These are phyloP conservation scores for Flaveria ramosissima DNA, from an alignment of 129 eudicot genomes.

Conservation along the genomic window DNA sequence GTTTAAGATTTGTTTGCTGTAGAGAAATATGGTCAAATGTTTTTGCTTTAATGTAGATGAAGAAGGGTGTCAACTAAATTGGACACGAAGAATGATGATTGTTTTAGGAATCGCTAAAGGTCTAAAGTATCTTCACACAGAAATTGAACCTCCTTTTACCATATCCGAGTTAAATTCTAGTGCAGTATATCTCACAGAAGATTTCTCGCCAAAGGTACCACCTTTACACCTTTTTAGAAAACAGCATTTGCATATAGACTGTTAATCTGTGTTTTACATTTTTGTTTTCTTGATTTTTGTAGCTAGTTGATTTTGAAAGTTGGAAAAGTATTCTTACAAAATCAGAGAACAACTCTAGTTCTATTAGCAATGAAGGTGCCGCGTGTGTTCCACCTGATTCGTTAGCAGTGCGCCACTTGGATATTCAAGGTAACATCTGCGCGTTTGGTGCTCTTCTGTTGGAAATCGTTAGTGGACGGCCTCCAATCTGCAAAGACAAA, in stretches of 20 bases:
- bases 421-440: constrained; percentile 69
- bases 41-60: constrained; percentile 49
- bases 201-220: constrained; percentile 88
- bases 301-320: constrained; percentile 95
- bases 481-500: constrained; percentile 60
- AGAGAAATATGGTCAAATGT: constrained; percentile 17
- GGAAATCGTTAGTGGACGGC: constrained; percentile 83
- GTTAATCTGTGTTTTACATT: background rate
- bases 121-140: constrained; percentile 82
- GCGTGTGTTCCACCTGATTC: constrained; percentile 60
- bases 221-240: background rate
- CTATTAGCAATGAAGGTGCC: constrained; percentile 60
- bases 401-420: constrained; percentile 58
- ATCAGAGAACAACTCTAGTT: constrained; percentile 68
- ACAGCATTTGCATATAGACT: background rate
- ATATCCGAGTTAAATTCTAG: constrained; percentile 81
- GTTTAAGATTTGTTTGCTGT: background rate
- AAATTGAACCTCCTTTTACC: constrained; percentile 85
- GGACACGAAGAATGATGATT: constrained; percentile 91
- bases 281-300: constrained; percentile 28
- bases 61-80: constrained; percentile 86
- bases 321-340: constrained; percentile 79
- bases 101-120: constrained; percentile 82
- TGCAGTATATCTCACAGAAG: constrained; percentile 85
- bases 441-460: constrained; percentile 83